Evolutionary conservation across 441 rosid species (phyloP), one percentile per base, ranked within the genome.

Genomic region (Isatis lusitanica): DNA sequence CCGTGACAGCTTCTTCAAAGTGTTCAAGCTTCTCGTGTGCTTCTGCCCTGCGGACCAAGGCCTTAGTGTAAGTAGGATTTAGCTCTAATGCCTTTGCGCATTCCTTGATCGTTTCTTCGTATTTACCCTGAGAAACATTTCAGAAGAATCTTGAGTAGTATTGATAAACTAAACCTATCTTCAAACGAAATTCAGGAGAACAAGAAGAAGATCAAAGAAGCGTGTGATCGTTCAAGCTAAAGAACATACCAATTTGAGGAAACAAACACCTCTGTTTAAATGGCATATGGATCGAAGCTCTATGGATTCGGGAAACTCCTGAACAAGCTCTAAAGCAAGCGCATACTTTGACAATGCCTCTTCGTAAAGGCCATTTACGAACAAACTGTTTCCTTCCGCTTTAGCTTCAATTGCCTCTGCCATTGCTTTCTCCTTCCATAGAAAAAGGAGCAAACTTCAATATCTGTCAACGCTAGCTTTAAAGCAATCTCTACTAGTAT

Each of bases 1-100:
- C 97, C 48, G 86, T 82, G 59, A 90, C 75, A 70, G 99, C 96
- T 71, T 91, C 97, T 78, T 96, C 99, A 64, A 80, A 93, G 68
- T 91, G 84, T 71, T 91, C 90, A 43, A 88, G 95, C 86, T 88
- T 96, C 82, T 96, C 98, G 46, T 84, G 87, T 43, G 97, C 97
- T 71, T 93, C 97, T 59, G 83, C 90, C 71, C 99, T 88, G 80
- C 95, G 86, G 56, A 81, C 53, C 76, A 90, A 71, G 70, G 93
- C 97, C 84, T 96, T 93, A 67, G 78, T 51, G 77, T 96, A 96
- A n/a, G 82, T 76, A 56, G 97, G 83, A 78, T 91, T 91, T 77
- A 96, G 80, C 80, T 87, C 94, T 69, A 91, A 73, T 5, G 98
- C 96, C 63, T 89, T 89, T 9, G 88, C 77, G 83, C 97, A 90